Percentiles rank a stretch among this genome's conserved stretches.
Conservation (phyloP, 73 alveolate genomes). For the Blepharisma stoltei region DNA sequence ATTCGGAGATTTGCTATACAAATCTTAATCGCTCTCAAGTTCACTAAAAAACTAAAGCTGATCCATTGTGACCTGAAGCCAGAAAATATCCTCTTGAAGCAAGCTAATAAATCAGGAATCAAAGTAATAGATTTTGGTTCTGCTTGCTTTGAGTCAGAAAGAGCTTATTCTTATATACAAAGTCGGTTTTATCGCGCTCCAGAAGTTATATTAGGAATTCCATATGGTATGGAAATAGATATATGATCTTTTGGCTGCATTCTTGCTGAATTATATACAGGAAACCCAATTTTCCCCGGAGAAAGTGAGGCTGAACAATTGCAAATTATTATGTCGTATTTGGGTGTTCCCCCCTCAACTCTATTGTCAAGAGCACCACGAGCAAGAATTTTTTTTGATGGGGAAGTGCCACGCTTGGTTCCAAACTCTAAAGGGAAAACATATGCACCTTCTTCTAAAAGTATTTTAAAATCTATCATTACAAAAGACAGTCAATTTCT, state of each 20-base stretch:
- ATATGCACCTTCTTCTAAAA: no score
- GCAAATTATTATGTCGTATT: slow-evolving; percentile 64
- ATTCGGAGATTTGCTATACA: slow-evolving; percentile 61
- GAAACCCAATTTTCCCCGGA: slow-evolving; percentile 85
- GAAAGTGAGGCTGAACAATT: slow-evolving; percentile 75
- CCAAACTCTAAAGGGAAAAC: no score
- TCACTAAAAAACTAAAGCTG: slow-evolving; percentile 44
- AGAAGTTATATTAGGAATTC: slow-evolving; percentile 89
- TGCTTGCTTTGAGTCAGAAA: slow-evolving; percentile 60
- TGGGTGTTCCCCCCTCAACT: slow-evolving; percentile 67
- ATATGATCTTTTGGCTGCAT: slow-evolving; percentile 95
- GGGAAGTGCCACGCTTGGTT: no score
- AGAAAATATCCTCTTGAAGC: slow-evolving; percentile 61
- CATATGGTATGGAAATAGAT: slow-evolving; percentile 86
- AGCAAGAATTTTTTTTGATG: no score
- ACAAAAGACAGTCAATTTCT: slow-evolving; percentile 34
- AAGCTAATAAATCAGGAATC: slow-evolving; percentile 58
- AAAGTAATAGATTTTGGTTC: slow-evolving; percentile 79
- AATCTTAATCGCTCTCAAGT: slow-evolving; percentile 53
- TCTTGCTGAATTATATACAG: slow-evolving; percentile 76
- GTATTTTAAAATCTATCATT: no score
- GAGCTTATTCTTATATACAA: slow-evolving; percentile 73
- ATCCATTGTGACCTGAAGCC: slow-evolving; percentile 84
- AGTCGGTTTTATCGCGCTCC: slow-evolving; percentile 93
- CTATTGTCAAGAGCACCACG: no score